Percentiles rank a stretch among this genome's conserved stretches.
Conservation (phyloP, 495 filamentous ascomycete genomes). For the Penicillium manginii region DNA sequence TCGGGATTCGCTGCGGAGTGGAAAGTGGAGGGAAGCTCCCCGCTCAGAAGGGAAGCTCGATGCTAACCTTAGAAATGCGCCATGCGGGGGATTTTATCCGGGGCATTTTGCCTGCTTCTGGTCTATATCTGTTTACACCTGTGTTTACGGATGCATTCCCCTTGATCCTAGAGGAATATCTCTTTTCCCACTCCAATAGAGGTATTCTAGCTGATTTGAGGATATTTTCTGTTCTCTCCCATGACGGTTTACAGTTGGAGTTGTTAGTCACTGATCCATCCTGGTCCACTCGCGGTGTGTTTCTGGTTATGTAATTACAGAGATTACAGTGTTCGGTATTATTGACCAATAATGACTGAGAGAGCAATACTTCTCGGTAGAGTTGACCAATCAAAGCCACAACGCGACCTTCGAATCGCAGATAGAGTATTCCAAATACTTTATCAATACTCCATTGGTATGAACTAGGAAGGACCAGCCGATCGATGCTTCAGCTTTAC, state of each 20-base stretch:
- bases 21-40: constrained; percentile 2
- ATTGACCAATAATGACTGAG: neutral
- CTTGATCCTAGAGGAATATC: no score
- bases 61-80: constrained; percentile 25
- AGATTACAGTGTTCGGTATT: constrained; percentile 7
- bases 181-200: no score
- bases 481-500: neutral
- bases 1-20: neutral
- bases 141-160: no score
- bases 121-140: neutral
- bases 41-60: constrained; percentile 34
- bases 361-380: constrained; percentile 4
- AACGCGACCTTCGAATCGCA: neutral
- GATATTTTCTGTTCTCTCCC: no score
- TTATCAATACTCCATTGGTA: neutral
- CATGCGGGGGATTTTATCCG: constrained; percentile 28
- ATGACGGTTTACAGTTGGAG: neutral
- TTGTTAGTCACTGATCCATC: neutral
- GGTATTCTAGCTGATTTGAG: no score
- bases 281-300: neutral
- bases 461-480: constrained; percentile 15
- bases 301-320: neutral
- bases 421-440: constrained; percentile 19
- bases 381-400: neutral
- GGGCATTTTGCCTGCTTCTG: neutral